Conservation (phyloP, 176 grass and related monocot genomes). For the Neostapfia colusana region DNA sequence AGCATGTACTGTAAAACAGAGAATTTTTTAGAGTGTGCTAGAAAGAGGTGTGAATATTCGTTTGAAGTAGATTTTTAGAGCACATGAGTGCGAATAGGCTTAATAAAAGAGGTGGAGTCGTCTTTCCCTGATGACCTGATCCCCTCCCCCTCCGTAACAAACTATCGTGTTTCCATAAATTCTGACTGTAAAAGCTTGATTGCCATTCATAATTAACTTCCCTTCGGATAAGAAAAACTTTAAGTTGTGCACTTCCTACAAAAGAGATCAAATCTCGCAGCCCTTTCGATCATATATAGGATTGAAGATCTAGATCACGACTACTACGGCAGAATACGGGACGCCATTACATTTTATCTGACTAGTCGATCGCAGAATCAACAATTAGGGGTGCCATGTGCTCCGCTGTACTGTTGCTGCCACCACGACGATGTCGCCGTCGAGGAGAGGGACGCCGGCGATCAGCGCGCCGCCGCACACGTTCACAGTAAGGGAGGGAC, state of each 20-base stretch:
- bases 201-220: neutral
- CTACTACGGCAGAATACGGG: neutral
- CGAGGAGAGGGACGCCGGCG: neutral
- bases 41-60: no score
- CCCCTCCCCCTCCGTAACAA: no score
- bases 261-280: neutral
- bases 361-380: no score
- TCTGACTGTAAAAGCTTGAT: neutral
- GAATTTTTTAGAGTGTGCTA: no score
- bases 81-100: no score
- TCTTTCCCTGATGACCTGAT: no score
- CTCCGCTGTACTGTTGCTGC: neutral
- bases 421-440: neutral
- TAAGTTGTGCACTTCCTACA: neutral
- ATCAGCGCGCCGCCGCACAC: no score
- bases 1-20: no score
- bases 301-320: neutral
- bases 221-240: neutral
- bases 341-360: slow-evolving; percentile 10
- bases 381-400: neutral
- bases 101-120: no score
- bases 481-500: neutral
- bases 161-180: no score
- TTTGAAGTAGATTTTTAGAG: no score
- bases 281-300: neutral